Percentiles rank a stretch among this genome's conserved stretches.
These are phyloP conservation scores for Arthrobotrys pseudoclavata DNA, from an alignment of 2,329 filamentous ascomycete genomes.

Conservation along the genomic window DNA sequence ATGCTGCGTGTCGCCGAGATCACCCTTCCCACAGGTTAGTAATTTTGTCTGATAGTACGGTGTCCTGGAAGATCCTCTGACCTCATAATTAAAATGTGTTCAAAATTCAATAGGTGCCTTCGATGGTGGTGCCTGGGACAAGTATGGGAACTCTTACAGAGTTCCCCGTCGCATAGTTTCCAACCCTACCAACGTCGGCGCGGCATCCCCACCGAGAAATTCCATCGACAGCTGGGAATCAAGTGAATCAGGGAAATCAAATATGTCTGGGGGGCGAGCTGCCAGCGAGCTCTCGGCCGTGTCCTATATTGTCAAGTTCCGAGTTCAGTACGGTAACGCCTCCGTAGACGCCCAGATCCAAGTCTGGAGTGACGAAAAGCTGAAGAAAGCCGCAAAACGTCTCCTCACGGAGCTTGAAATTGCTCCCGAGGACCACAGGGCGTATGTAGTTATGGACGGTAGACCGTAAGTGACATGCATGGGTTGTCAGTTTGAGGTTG, in stretches of 20 bases:
- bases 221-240: constrained; percentile 21
- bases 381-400: constrained; percentile 11
- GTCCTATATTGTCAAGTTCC: constrained; percentile 2
- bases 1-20: constrained; percentile 52
- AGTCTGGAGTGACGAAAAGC: constrained; percentile 38
- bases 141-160: constrained; percentile 42
- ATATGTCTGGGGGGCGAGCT: not conserved
- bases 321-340: constrained; percentile 1
- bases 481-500: not conserved
- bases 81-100: constrained; percentile 5
- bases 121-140: constrained; percentile 30
- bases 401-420: constrained; percentile 9
- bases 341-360: constrained; percentile 3
- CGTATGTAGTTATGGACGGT: constrained; percentile 28
- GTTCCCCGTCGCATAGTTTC: constrained; percentile 34
- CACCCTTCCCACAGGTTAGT: constrained; percentile 43
- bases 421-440: constrained; percentile 4
- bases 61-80: constrained; percentile 22
- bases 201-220: constrained; percentile 4
- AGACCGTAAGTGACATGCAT: constrained; percentile 28
- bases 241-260: constrained; percentile 14
- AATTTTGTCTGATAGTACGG: not conserved
- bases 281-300: not conserved
- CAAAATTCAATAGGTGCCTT: constrained; percentile 30
- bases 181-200: constrained; percentile 40